Conservation (phyloP, 2,329 filamentous ascomycete species). For the Sphaerulina vaccinii region DNA sequence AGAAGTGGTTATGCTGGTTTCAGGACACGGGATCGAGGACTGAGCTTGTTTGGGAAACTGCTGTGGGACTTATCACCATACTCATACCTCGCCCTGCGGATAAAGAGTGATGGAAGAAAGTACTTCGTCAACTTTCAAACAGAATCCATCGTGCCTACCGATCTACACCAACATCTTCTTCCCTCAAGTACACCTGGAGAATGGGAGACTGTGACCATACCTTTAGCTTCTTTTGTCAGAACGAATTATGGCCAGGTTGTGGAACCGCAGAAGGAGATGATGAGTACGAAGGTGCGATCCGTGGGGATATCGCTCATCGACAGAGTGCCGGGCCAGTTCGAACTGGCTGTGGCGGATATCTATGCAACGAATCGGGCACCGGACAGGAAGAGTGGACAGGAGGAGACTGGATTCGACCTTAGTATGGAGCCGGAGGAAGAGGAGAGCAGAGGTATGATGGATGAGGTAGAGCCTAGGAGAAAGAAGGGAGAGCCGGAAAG, state of each 20-base stretch:
- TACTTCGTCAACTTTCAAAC: constrained; percentile 97
- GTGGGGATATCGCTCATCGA: constrained; percentile 89
- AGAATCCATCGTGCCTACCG: constrained; percentile 88
- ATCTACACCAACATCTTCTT: constrained; percentile 90
- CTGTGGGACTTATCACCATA: constrained; percentile 91
- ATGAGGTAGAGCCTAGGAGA: constrained; percentile 32
- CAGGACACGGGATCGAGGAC: constrained; percentile 72
- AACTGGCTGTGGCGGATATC: constrained; percentile 78
- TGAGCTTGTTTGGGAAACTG: constrained; percentile 80
- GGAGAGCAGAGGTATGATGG: constrained; percentile 30
- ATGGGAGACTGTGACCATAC: constrained; percentile 94
- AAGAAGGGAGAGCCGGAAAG: constrained; percentile 38
- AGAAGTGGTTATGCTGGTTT: constrained; percentile 87
- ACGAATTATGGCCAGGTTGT: constrained; percentile 91
- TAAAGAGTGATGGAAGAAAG: constrained; percentile 86
- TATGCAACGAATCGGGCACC: constrained; percentile 78
- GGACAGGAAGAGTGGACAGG: constrained; percentile 36
- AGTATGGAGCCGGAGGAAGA: constrained; percentile 26
- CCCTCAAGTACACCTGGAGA: constrained; percentile 75
- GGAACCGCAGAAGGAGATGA: constrained; percentile 86
- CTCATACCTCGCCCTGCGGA: constrained; percentile 77
- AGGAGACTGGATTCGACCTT: constrained; percentile 35
- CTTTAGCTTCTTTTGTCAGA: constrained; percentile 88
- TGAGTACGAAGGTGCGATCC: constrained; percentile 80
- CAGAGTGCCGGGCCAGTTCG: constrained; percentile 81